Conservation (phyloP, 495 filamentous ascomycete species). For the Neurospora sp. region DNA sequence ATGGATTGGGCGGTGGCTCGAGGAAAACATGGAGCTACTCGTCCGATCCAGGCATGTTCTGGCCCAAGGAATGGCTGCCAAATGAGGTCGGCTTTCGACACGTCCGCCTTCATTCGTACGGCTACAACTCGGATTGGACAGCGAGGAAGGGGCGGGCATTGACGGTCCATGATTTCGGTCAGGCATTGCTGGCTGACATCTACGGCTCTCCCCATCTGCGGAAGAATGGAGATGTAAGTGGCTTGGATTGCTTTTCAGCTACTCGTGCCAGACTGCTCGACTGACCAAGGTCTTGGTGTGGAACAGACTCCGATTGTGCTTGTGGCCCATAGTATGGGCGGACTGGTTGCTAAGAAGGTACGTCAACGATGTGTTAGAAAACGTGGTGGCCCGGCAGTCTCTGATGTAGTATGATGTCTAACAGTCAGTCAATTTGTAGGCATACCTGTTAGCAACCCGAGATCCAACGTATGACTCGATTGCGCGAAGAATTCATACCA, state of each 20-base stretch:
- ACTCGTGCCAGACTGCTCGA: no score
- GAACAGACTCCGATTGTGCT: conserved; percentile 19
- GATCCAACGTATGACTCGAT: conserved; percentile 13
- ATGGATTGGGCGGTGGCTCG: conserved; percentile 21
- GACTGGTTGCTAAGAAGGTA: conserved; percentile 22
- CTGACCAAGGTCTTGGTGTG: not conserved
- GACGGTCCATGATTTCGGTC: conserved; percentile 19
- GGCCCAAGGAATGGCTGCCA: conserved; percentile 26
- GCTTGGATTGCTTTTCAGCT: not conserved
- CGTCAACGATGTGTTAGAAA: not conserved
- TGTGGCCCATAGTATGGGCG: conserved; percentile 24
- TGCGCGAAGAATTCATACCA: conserved; percentile 12
- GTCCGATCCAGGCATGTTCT: conserved; percentile 11
- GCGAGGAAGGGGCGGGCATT: conserved; percentile 7
- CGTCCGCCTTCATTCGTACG: conserved; percentile 22
- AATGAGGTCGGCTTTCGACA: conserved; percentile 14
- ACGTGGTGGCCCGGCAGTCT: not conserved
- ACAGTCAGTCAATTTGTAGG: conserved; percentile 3
- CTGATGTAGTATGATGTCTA: no score
- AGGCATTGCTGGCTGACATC: conserved; percentile 15
- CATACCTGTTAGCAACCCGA: conserved; percentile 16
- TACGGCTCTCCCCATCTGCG: conserved; percentile 9
- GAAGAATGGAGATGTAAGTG: conserved; percentile 12
- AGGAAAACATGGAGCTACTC: conserved; percentile 16
- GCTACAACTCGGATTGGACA: conserved; percentile 21